These are phyloP conservation scores for Teunomyces gatunensis DNA, from an alignment of 805 yeast genomes.

Conservation along the genomic window DNA sequence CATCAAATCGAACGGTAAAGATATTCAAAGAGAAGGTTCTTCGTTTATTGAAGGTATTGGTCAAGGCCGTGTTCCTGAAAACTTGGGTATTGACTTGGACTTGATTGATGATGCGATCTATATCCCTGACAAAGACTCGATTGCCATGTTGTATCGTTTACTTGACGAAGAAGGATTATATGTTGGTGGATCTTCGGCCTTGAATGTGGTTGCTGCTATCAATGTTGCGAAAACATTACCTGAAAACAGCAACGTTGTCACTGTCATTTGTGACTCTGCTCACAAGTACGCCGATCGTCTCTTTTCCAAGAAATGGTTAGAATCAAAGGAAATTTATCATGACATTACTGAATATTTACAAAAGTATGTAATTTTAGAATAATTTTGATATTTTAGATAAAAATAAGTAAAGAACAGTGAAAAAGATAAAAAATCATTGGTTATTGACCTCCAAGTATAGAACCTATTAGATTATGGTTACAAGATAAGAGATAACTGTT, in stretches of 20 bases:
- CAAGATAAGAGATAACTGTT: too few species aligned
- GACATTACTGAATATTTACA: constrained; percentile 68
- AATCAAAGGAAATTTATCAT: constrained; percentile 61
- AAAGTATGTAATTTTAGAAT: constrained; percentile 56
- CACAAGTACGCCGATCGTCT: constrained; percentile 83
- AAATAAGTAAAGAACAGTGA: too few species aligned
- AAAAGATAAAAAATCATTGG: too few species aligned
- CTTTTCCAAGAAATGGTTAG: constrained; percentile 75
- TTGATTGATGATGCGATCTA: constrained; percentile 77
- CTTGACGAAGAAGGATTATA: constrained; percentile 88
- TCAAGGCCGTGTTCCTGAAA: constrained; percentile 88
- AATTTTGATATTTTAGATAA: constrained; percentile 1
- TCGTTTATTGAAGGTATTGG: constrained; percentile 97
- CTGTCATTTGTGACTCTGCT: constrained; percentile 87
- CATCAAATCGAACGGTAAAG: constrained; percentile 66
- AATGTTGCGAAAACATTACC: constrained; percentile 75
- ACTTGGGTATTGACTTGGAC: constrained; percentile 69
- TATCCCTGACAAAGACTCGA: constrained; percentile 76
- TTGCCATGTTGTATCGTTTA: constrained; percentile 78
- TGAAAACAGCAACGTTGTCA: constrained; percentile 77
- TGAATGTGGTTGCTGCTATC: constrained; percentile 87
- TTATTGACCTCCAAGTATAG: too few species aligned
- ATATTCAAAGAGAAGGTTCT: constrained; percentile 70
- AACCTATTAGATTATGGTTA: too few species aligned
- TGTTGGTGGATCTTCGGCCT: constrained; percentile 86